These are phyloP conservation scores for Ilyonectria destructans DNA, from an alignment of 2,329 filamentous ascomycete genomes.

Conservation along the genomic window DNA sequence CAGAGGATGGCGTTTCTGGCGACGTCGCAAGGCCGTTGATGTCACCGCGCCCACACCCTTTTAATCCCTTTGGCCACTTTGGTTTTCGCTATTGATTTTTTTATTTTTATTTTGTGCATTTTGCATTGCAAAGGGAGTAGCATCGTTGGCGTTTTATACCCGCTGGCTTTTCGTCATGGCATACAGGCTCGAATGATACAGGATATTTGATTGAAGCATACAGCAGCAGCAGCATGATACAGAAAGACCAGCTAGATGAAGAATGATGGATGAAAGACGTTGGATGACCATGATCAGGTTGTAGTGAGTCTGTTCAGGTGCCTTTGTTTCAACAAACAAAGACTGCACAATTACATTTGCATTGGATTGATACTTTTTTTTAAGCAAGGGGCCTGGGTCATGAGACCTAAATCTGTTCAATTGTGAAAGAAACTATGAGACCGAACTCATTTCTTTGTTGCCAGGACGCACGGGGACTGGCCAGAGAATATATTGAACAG, in stretches of 20 bases:
- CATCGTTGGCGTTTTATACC: slow-evolving; percentile 58
- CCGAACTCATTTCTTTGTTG: slow-evolving; percentile 41
- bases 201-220: slow-evolving; percentile 48
- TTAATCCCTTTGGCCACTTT: slow-evolving; percentile 10
- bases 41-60: slow-evolving; percentile 21
- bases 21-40: slow-evolving; percentile 45
- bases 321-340: slow-evolving; percentile 33
- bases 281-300: slow-evolving; percentile 36
- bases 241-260: slow-evolving; percentile 43
- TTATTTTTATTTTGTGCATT: slow-evolving; percentile 27
- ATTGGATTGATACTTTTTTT: slow-evolving; percentile 27
- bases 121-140: slow-evolving; percentile 46
- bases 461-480: slow-evolving; percentile 1
- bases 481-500: neutral
- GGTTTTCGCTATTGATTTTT: slow-evolving; percentile 27
- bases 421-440: slow-evolving; percentile 19
- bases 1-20: slow-evolving; percentile 52
- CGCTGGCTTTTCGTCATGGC: slow-evolving; percentile 49
- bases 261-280: slow-evolving; percentile 32
- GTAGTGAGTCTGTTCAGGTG: slow-evolving; percentile 33
- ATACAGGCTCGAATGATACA: slow-evolving; percentile 45
- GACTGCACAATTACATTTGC: slow-evolving; percentile 29
- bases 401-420: slow-evolving; percentile 1
- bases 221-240: slow-evolving; percentile 35
- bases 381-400: slow-evolving; percentile 1